Evolutionary conservation across 164 flowering plant genomes (phyloP), one percentile per base, ranked within the genome.

Genomic region (Vitis amurensis): DNA sequence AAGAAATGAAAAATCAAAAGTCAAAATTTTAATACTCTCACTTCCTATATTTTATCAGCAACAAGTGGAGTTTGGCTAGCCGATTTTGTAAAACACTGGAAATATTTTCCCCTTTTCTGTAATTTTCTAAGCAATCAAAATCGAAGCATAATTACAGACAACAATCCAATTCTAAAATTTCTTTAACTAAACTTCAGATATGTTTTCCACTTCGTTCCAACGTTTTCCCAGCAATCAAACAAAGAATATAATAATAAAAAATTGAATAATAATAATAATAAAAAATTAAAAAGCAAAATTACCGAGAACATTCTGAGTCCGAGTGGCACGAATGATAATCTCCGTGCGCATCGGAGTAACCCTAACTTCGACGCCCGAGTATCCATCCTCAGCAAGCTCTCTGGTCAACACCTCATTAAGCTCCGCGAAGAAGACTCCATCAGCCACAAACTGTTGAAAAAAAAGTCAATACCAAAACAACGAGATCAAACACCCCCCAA

Each of bases 261-360:
- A 19, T 19, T 19, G 19, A 67, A 11, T 23, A 9, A 5, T 8
- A 27, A 16, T 4, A 29, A 55, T 17, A 11, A 6, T 0, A 10
- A 12, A 0, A 37, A 37, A 37, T 3, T 3, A 1, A 37, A 6
- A 37, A 37, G 4, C 44, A 37, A 3, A 53, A 17, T 16, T 37
- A 69, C 72, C 72, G 9, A 69, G 59, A 1, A 69, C 72, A 50
- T 69, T 69, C 49, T 60, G 66, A 37, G 72, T 69, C 4, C 72
- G 72, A 50, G 72, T 69, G 11, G 72, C 72, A n/a, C 72, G 50
- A 30, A 69, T 69, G 72, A 69, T 69, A 44, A 69, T 69, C 72
- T 69, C 72, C 15, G 72, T 69, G 27, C 64, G 55, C 72, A 69
- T 69, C 2, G 72, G 72, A 23, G 72, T 69, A 15, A 69, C 72